A percentile compares a stretch with the other conserved stretches of the same genome.
These are phyloP conservation scores for Akanthomyces dipterigenus DNA, from an alignment of 2,329 filamentous ascomycete species.

Conservation along the genomic window DNA sequence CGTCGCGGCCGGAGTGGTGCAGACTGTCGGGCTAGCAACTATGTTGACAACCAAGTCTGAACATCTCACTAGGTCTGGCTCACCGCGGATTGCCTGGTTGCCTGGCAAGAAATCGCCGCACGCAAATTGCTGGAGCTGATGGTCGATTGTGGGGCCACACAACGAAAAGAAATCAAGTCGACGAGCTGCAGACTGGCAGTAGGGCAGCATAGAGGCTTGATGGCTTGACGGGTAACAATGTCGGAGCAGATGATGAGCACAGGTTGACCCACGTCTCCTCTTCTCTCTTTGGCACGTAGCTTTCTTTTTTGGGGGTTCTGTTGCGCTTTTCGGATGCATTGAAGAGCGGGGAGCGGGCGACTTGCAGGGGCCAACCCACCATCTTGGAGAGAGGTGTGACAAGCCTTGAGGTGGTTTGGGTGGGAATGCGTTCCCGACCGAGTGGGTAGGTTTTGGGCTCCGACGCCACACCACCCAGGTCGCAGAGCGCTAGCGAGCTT, in stretches of 20 bases:
- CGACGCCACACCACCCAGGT: conserved; percentile 7
- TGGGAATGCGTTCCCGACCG: conserved; percentile 12
- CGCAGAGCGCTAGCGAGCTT: neutral
- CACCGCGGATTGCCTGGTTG: neutral
- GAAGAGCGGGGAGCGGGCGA: conserved; percentile 6
- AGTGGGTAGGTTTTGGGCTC: conserved; percentile 11
- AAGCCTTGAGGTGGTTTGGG: neutral
- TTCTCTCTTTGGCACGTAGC: conserved; percentile 10
- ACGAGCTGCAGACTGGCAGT: neutral
- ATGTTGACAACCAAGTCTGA: neutral
- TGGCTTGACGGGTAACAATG: neutral
- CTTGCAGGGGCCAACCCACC: conserved; percentile 8
- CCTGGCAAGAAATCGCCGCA: neutral
- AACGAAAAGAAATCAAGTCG: neutral
- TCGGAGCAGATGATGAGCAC: neutral
- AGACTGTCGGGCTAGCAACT: neutral
- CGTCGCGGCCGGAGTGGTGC: neutral
- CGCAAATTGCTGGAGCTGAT: neutral
- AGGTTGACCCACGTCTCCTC: conserved; percentile 10
- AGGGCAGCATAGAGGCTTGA: neutral
- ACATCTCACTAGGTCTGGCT: neutral
- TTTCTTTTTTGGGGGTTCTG: conserved; percentile 13
- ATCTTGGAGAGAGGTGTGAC: neutral
- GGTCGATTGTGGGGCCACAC: neutral
- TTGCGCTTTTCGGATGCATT: conserved; percentile 12